Base-by-base conservation (phyloP, 805 yeast genomes). In the Wickerhamomyces queroliae region DNA sequence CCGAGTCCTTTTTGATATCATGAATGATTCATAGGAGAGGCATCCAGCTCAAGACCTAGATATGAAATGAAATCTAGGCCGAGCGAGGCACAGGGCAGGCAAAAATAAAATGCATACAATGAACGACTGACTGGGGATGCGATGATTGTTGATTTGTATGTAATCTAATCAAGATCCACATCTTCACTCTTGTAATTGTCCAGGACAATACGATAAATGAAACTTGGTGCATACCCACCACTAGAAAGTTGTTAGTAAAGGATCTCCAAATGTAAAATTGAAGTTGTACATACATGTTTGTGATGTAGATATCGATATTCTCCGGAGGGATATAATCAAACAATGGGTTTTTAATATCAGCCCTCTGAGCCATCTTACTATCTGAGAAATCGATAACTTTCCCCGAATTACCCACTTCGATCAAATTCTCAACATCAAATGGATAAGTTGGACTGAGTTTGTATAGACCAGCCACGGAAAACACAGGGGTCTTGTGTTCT, bases 151-250 rank as follows among this genome's bases (percentile, higher is more conserved):
- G 33, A 30, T 18, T 18, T 19, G 33, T 12, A 30, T 21, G n/a
- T 23, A 13, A 21, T 28, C 41, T 61, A 69, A 41, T 70, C 79
- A 46, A 82, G 64, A 51, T 70, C 71, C 43, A 76, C 86, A 66
- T 93, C 98, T 53, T 83, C 89, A 38, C 81, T 77, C 61, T 84
- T 83, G 63, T 93, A 93, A 63, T 91, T 88, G 62, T 93, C 99
- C 67, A 90, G 76, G 17, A 93, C 95, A 40, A 93, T 84, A 63
- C 99, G 81, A 63, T 93, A 93, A 39, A 93, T 84, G 65, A 93
- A 93, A 52, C 91, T 87, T 35, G 99, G 98, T 20, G 98, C 86
- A 59, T 85, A 89, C 13, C 98, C 98, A 36, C 98, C 99, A 41
- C 55, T 51, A 27, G 4, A 38, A 61, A 51, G 41, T 7, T 47